Conservation (phyloP, 2,329 filamentous ascomycete genomes). For the Aspergillus costaricaensis region DNA sequence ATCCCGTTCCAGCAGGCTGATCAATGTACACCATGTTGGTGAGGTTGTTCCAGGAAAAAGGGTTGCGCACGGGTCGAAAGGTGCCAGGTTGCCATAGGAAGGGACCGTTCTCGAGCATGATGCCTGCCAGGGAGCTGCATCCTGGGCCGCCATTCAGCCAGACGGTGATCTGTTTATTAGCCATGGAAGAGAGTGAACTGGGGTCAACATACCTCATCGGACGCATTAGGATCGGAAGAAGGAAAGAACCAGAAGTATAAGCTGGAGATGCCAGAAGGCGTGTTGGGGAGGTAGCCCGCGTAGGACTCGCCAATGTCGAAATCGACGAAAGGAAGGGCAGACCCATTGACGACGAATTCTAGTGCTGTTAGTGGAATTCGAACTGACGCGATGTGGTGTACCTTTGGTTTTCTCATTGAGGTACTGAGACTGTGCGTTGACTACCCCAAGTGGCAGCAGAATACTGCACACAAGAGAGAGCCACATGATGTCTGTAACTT, state of each 20-base stretch:
- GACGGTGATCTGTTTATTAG: slow-evolving; percentile 32
- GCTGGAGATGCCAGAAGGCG: slow-evolving; percentile 43
- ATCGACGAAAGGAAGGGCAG: slow-evolving; percentile 64
- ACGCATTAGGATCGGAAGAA: slow-evolving; percentile 42
- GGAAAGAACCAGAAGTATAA: slow-evolving; percentile 55
- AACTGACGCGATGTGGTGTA: background rate
- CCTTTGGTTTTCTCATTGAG: slow-evolving; percentile 8
- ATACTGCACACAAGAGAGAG: background rate
- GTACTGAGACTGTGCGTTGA: background rate
- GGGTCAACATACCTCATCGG: slow-evolving; percentile 37
- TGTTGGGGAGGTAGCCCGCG: slow-evolving; percentile 54
- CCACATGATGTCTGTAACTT: slow-evolving; percentile 7
- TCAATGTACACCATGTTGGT: slow-evolving; percentile 69
- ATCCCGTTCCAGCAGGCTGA: slow-evolving; percentile 61
- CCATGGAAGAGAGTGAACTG: background rate
- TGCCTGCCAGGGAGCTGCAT: slow-evolving; percentile 61
- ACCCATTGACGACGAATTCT: slow-evolving; percentile 68
- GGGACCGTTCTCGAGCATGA: slow-evolving; percentile 75
- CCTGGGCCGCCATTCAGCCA: slow-evolving; percentile 56
- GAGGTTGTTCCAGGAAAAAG: slow-evolving; percentile 70
- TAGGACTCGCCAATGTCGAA: slow-evolving; percentile 63
- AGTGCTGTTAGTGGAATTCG: background rate
- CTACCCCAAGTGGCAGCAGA: background rate
- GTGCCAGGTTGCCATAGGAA: slow-evolving; percentile 73
- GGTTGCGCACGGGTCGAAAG: slow-evolving; percentile 62